Conservation (phyloP, 179 eudicot genomes). For the Beta lomatogona region DNA sequence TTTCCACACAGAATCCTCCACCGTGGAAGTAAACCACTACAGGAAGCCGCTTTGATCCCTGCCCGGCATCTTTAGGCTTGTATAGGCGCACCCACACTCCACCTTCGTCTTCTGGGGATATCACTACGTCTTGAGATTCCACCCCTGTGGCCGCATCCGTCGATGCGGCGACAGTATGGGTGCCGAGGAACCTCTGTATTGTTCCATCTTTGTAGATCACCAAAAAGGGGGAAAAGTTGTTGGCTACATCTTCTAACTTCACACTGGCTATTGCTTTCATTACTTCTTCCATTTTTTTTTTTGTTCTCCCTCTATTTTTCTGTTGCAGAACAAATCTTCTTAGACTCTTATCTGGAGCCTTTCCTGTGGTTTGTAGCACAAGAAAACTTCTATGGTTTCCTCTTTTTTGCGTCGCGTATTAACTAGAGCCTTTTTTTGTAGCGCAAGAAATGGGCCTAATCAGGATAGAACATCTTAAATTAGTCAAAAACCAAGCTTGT, state of each 20-base stretch:
- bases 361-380: no score
- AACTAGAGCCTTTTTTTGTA: no score
- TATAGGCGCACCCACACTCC: slow-evolving; percentile 30
- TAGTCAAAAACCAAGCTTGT: no score
- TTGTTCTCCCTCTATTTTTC: not conserved
- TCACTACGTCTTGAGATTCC: slow-evolving; percentile 34
- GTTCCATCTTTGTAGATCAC: slow-evolving; percentile 39
- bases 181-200: slow-evolving; percentile 24
- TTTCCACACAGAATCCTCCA: slow-evolving; percentile 21
- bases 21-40: slow-evolving; percentile 25
- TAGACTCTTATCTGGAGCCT: no score
- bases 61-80: slow-evolving; percentile 26
- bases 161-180: slow-evolving; percentile 20
- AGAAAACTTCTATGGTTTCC: no score
- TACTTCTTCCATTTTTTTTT: slow-evolving; percentile 22
- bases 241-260: slow-evolving; percentile 32
- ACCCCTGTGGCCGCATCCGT: slow-evolving; percentile 32
- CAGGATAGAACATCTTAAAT: no score
- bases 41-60: not conserved
- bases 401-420: no score
- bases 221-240: slow-evolving; percentile 33
- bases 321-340: no score
- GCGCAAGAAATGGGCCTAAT: no score
- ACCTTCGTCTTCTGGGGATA: slow-evolving; percentile 15
- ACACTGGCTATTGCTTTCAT: slow-evolving; percentile 22